These are phyloP conservation scores for Cyberlindnera subsufficiens DNA, from an alignment of 805 yeast genomes.

Conservation along the genomic window DNA sequence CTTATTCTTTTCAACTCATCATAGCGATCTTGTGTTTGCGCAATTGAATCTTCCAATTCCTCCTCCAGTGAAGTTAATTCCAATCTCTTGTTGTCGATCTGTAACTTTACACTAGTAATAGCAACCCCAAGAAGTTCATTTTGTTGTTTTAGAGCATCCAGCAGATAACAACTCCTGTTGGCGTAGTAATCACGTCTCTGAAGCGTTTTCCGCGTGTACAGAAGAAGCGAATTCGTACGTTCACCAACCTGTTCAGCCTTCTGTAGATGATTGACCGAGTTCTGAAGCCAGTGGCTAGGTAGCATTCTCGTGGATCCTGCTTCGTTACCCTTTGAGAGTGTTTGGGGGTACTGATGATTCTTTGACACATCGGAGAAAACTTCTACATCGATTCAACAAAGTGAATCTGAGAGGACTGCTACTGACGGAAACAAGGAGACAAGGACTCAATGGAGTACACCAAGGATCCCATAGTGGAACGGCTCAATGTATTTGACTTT, in stretches of 20 bases:
- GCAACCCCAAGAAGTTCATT: constrained; percentile 25
- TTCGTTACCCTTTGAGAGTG: background rate
- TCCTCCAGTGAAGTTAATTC: constrained; percentile 4
- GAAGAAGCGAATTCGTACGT: constrained; percentile 39
- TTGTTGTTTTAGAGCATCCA: constrained; percentile 43
- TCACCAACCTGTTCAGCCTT: constrained; percentile 47
- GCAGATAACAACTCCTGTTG: constrained; percentile 38
- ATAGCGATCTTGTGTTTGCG: constrained; percentile 28
- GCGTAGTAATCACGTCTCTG: constrained; percentile 35
- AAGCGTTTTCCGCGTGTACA: constrained; percentile 30
- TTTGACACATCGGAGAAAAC: constrained; percentile 1
- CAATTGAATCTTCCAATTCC: constrained; percentile 28
- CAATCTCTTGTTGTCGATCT: background rate
- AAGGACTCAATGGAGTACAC: background rate
- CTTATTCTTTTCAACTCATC: constrained; percentile 25
- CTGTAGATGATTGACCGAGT: constrained; percentile 42
- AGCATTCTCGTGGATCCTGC: background rate
- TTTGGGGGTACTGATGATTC: background rate
- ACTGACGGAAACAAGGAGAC: constrained; percentile 4
- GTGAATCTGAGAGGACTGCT: background rate
- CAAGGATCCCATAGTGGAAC: background rate
- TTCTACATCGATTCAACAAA: background rate
- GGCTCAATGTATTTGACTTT: constrained; percentile 14
- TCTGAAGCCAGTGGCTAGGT: constrained; percentile 30
- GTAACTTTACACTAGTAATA: background rate